Evolutionary conservation across 306 rosid species (phyloP).

Genomic region (Cercis canadensis): DNA sequence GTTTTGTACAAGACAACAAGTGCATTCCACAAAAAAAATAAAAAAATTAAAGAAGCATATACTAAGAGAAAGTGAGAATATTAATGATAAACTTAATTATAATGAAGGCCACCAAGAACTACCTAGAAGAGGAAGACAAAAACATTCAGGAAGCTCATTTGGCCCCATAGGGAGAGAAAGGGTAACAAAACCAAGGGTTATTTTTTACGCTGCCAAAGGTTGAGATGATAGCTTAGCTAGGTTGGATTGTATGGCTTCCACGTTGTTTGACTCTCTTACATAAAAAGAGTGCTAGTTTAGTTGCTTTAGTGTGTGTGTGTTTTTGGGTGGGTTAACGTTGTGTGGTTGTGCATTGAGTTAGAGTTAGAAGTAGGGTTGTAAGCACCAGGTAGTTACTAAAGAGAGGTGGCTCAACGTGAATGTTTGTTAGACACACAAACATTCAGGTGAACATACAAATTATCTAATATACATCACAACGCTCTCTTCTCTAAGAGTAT

Average conservation of each 20-base stretch:
- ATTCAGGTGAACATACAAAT: slow-evolving; percentile 55
- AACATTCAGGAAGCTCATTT: not conserved
- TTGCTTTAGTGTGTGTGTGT: too few species aligned
- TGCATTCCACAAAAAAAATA: too few species aligned
- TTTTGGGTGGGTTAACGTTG: too few species aligned
- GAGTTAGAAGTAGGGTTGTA: not conserved
- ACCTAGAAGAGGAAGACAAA: slow-evolving; percentile 5
- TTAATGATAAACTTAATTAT: not conserved
- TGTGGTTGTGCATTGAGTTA: not conserved
- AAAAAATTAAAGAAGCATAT: too few species aligned
- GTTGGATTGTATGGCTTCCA: slow-evolving; percentile 28
- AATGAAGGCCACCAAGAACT: not conserved
- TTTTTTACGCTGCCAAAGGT: slow-evolving; percentile 35
- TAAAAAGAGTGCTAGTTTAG: too few species aligned
- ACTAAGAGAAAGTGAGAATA: too few species aligned
- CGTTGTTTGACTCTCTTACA: slow-evolving; percentile 31
- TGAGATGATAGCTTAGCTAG: not conserved
- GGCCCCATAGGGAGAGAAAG: slow-evolving; percentile 16
- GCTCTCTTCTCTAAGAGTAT: not conserved
- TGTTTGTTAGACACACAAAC: slow-evolving; percentile 50
- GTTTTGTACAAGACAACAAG: too few species aligned
- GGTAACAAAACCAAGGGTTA: slow-evolving; percentile 26
- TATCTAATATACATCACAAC: too few species aligned
- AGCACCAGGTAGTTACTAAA: not conserved
- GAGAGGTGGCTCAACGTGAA: slow-evolving; percentile 39